These are phyloP conservation scores for Saccharomycopsis sp. DNA, from an alignment of 805 yeast species.

Conservation along the genomic window DNA sequence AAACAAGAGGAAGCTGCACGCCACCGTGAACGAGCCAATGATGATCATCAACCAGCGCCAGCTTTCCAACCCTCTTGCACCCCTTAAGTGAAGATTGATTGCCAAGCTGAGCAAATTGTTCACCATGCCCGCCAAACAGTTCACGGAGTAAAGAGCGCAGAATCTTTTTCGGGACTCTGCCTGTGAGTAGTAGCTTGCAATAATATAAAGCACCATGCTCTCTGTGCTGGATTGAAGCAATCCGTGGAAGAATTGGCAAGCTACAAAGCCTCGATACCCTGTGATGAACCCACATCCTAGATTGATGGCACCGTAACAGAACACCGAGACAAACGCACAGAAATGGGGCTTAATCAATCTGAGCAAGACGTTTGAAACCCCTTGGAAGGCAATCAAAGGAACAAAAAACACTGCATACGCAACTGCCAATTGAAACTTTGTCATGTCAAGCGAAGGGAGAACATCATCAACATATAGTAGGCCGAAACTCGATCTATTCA, in stretches of 20 bases:
- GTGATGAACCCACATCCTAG: slow-evolving; percentile 56
- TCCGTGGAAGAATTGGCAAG: slow-evolving; percentile 58
- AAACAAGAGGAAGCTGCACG: slow-evolving; percentile 27
- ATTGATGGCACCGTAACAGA: slow-evolving; percentile 56
- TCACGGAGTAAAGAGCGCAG: slow-evolving; percentile 53
- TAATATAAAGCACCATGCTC: slow-evolving; percentile 64
- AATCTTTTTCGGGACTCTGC: slow-evolving; percentile 63
- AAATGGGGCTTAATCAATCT: slow-evolving; percentile 52
- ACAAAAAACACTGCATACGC: slow-evolving; percentile 64
- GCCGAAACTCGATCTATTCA: slow-evolving; percentile 67
- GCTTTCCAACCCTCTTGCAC: slow-evolving; percentile 31
- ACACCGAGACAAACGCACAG: slow-evolving; percentile 51
- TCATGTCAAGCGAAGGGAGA: slow-evolving; percentile 39
- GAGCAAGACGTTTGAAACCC: slow-evolving; percentile 52
- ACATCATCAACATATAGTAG: slow-evolving; percentile 63
- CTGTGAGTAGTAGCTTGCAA: slow-evolving; percentile 56
- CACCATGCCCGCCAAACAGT: slow-evolving; percentile 70
- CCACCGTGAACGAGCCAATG: slow-evolving; percentile 34
- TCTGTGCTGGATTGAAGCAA: slow-evolving; percentile 62
- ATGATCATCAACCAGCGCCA: slow-evolving; percentile 29
- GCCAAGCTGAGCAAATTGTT: slow-evolving; percentile 56
- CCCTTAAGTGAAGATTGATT: slow-evolving; percentile 35
- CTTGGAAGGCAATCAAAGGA: slow-evolving; percentile 52
- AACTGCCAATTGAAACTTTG: slow-evolving; percentile 49
- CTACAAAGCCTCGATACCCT: slow-evolving; percentile 48